A percentile compares a stretch with the other conserved stretches of the same genome.
phyloP scores from a whole-genome alignment of 345 rosid genomes.

The Aurinia saxatilis region DNA sequence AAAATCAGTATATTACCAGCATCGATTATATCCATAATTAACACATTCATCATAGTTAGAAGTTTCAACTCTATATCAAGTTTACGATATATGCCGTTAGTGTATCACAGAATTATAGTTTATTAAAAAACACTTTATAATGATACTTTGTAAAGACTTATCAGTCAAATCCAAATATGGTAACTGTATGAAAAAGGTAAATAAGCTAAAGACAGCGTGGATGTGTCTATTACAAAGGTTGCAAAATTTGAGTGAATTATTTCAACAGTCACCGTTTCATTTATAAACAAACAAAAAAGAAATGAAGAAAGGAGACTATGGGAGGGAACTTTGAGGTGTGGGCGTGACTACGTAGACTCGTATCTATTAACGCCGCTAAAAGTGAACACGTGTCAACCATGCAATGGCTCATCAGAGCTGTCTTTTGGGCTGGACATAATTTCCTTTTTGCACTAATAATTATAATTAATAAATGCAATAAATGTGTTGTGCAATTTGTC shows the following conservation, averaged over 20 bases:
- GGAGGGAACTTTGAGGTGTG: constrained; percentile 14
- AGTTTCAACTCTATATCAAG: too few relatives aligned
- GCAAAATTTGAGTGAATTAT: constrained; percentile 1
- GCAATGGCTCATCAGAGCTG: constrained; percentile 22
- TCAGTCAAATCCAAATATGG: too few relatives aligned
- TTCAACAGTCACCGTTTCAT: constrained; percentile 14
- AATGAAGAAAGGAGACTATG: background rate
- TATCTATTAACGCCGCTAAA: constrained; percentile 12
- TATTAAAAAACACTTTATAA: too few relatives aligned
- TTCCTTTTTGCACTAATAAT: background rate
- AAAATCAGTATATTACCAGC: too few relatives aligned
- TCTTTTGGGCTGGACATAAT: constrained; percentile 7
- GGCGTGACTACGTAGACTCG: constrained; percentile 29
- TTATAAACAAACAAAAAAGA: background rate
- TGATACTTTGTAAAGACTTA: too few relatives aligned
- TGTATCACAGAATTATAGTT: too few relatives aligned
- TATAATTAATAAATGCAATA: constrained; percentile 15
- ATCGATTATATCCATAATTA: too few relatives aligned
- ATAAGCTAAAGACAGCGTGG: constrained; percentile 10
- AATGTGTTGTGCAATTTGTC: constrained; percentile 14
- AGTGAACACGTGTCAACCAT: constrained; percentile 28
- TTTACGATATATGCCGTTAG: too few relatives aligned
- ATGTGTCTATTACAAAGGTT: constrained; percentile 23
- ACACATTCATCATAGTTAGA: too few relatives aligned
- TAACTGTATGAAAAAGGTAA: background rate